A percentile compares a stretch with the other conserved stretches of the same genome.
Evolutionary conservation across 805 yeast genomes (phyloP).

Genomic region (Priceomyces melissophilus): DNA sequence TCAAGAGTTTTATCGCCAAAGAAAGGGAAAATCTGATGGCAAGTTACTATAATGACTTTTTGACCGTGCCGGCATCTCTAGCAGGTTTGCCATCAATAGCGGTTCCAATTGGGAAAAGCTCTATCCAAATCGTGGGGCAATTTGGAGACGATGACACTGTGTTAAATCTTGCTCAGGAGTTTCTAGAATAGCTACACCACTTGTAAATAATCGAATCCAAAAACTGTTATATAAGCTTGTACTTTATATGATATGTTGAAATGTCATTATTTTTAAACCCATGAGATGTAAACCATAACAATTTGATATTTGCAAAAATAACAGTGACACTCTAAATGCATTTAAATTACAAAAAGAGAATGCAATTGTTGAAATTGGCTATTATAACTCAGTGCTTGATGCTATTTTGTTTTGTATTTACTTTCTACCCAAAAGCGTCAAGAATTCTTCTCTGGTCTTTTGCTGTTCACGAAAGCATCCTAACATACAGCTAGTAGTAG

Average conservation of each 20-base stretch:
- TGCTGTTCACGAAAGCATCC: conserved; percentile 93
- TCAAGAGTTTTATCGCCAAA: conserved; percentile 39
- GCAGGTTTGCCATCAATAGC: conserved; percentile 88
- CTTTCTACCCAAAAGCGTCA: conserved; percentile 70
- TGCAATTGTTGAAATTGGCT: conserved; percentile 15
- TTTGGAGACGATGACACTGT: conserved; percentile 74
- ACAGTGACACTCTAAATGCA: conserved; percentile 1
- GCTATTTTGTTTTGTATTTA: conserved; percentile 12
- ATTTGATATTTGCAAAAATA: conserved; percentile 7
- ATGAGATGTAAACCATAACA: conserved; percentile 7
- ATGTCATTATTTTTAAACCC: conserved; percentile 21
- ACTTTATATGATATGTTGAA: conserved; percentile 23
- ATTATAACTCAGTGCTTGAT: background rate
- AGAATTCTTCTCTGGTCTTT: conserved; percentile 93
- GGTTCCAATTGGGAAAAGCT: conserved; percentile 61
- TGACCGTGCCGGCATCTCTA: conserved; percentile 86
- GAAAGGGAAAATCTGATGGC: conserved; percentile 48
- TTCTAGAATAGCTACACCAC: background rate
- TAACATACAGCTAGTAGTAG: conserved; percentile 94
- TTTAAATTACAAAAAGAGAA: background rate
- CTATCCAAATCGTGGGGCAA: conserved; percentile 83
- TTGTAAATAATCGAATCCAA: conserved; percentile 1
- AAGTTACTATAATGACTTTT: conserved; percentile 74
- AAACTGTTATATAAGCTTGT: background rate
- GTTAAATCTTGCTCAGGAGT: conserved; percentile 33